Evolutionary conservation across 495 filamentous ascomycete genomes (phyloP).

Genomic region (Xeromyces bisporus): DNA sequence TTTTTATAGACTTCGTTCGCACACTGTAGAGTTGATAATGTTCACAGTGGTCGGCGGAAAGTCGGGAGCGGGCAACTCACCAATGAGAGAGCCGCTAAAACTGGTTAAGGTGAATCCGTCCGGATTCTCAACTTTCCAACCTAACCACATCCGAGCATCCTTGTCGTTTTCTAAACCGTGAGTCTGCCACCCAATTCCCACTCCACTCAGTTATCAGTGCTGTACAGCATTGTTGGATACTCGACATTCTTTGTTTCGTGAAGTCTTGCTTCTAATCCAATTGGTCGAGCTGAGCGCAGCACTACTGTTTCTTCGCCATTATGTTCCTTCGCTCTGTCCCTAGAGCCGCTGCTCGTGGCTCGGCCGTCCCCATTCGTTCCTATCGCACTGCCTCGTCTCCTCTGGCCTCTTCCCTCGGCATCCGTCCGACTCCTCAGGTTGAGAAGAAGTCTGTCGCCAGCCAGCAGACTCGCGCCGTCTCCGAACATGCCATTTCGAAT

Average conservation of each 20-base stretch:
- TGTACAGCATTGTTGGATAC: constrained; percentile 8
- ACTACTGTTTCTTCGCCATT: too few species aligned
- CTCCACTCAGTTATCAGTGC: constrained; percentile 18
- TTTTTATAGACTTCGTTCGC: too few species aligned
- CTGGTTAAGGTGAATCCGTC: constrained; percentile 19
- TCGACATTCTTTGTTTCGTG: constrained; percentile 11
- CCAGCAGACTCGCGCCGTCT: constrained; percentile 45
- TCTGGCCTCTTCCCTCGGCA: constrained; percentile 23
- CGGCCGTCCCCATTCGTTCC: constrained; percentile 20
- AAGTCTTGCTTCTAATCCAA: constrained; percentile 10
- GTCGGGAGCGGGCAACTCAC: constrained; percentile 1
- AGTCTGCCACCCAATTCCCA: constrained; percentile 5
- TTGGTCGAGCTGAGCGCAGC: too few species aligned
- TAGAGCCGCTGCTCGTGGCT: constrained; percentile 30
- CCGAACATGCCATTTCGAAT: constrained; percentile 87
- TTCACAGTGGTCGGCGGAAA: constrained; percentile 2
- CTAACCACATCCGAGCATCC: constrained; percentile 25
- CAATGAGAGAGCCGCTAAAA: constrained; percentile 24
- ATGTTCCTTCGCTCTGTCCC: constrained; percentile 32
- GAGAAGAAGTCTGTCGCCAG: constrained; percentile 14
- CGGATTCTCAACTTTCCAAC: constrained; percentile 30
- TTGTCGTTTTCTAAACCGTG: constrained; percentile 17
- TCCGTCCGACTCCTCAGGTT: constrained; percentile 13
- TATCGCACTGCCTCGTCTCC: constrained; percentile 15
- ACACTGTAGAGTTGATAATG: too few species aligned